Percentiles rank a stretch among this genome's conserved stretches.
These are phyloP conservation scores for Podospora conica DNA, from an alignment of 495 filamentous ascomycete genomes.

Conservation along the genomic window DNA sequence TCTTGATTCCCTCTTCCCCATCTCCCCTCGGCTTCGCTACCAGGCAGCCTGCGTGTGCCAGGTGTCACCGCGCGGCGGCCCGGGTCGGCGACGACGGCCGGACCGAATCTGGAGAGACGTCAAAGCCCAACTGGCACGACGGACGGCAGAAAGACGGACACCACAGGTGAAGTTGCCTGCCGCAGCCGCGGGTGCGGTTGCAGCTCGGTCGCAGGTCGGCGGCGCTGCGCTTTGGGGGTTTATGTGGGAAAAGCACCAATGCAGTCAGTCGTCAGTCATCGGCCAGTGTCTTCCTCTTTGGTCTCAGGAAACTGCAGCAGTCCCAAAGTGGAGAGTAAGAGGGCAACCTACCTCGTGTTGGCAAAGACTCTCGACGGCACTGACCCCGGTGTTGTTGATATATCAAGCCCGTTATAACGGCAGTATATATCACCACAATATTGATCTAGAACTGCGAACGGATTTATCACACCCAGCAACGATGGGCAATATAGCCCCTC, in stretches of 20 bases:
- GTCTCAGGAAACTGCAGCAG: not conserved
- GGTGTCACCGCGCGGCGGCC: not conserved
- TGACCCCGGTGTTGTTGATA: not conserved
- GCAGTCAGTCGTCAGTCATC: not conserved
- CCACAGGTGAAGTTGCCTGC: not conserved
- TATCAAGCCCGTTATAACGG: not conserved
- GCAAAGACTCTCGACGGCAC: too few relatives aligned
- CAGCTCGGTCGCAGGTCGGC: not conserved
- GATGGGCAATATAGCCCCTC: not conserved
- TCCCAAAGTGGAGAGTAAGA: not conserved
- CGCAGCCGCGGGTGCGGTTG: not conserved
- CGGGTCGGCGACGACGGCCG: not conserved
- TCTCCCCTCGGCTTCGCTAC: not conserved
- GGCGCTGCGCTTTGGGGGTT: not conserved
- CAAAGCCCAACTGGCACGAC: not conserved
- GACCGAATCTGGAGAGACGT: not conserved
- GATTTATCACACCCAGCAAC: not conserved
- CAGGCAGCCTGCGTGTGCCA: not conserved
- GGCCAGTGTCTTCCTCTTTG: not conserved
- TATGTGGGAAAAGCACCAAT: not conserved
- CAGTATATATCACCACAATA: not conserved
- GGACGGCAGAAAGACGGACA: not conserved
- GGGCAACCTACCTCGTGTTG: not conserved
- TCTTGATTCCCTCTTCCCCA: not conserved
- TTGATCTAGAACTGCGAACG: not conserved